These are phyloP conservation scores for Talaromyces sp. DNA, from an alignment of 2,329 filamentous ascomycete species.

Conservation along the genomic window DNA sequence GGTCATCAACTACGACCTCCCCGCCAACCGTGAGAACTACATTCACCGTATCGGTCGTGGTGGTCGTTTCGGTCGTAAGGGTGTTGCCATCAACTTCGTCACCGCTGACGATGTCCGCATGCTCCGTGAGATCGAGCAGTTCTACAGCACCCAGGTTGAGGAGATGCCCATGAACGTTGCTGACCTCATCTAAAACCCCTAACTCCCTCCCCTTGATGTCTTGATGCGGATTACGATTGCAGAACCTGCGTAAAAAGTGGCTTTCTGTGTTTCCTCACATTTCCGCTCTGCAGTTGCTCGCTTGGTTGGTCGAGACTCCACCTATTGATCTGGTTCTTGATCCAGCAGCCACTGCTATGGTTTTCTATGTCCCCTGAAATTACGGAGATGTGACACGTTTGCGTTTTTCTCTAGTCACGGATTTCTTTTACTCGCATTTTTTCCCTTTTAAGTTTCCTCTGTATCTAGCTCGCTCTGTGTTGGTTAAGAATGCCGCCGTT, in stretches of 20 bases:
- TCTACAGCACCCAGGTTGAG: conserved; percentile 95
- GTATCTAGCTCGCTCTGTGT: conserved; percentile 41
- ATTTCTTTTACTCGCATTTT: conserved; percentile 34
- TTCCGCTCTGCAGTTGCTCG: conserved; percentile 28
- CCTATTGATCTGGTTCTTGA: not conserved
- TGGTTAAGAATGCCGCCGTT: conserved; percentile 40
- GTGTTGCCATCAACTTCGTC: conserved; percentile 99
- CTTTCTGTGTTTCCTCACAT: conserved; percentile 43
- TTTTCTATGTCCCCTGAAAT: conserved; percentile 41
- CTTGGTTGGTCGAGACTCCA: conserved; percentile 14
- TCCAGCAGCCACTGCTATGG: conserved; percentile 31
- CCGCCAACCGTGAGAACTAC: conserved; percentile 98
- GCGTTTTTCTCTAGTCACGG: conserved; percentile 40
- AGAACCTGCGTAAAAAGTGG: conserved; percentile 45
- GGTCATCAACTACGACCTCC: conserved; percentile 98
- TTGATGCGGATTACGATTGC: conserved; percentile 42
- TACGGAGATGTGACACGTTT: conserved; percentile 43
- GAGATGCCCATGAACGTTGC: conserved; percentile 98
- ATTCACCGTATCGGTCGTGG: conserved; percentile 97
- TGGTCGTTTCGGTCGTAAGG: conserved; percentile 94
- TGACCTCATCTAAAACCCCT: conserved; percentile 49
- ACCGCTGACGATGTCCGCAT: conserved; percentile 98
- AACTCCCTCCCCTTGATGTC: conserved; percentile 29
- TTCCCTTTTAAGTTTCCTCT: conserved; percentile 28
- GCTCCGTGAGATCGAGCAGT: conserved; percentile 93